Conservation (phyloP, 345 rosid genomes). For the Aquilaria yunnanensis region DNA sequence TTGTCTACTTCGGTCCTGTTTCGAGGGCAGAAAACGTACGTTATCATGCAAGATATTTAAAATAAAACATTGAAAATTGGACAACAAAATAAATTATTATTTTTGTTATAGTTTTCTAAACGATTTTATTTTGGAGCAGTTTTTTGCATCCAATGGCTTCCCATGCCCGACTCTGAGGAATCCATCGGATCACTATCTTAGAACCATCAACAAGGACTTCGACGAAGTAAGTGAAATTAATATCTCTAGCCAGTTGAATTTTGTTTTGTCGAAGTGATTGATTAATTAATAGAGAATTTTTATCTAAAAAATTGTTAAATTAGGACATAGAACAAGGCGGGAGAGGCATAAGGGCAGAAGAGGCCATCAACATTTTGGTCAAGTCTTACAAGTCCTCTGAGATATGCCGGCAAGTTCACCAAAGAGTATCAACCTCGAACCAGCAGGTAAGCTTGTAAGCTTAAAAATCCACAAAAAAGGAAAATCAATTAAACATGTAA, state of each 20-base stretch:
- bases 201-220: constrained; percentile 32
- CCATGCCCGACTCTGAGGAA: constrained; percentile 32
- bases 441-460: constrained; percentile 6
- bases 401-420: constrained; percentile 13
- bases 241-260: too few relatives aligned
- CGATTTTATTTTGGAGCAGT: constrained; percentile 11
- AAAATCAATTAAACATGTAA: too few relatives aligned
- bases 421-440: constrained; percentile 6
- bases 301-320: background rate
- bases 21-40: constrained; percentile 22
- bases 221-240: constrained; percentile 16
- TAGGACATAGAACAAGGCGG: constrained; percentile 26
- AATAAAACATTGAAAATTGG: background rate
- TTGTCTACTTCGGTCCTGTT: constrained; percentile 33
- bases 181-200: constrained; percentile 33
- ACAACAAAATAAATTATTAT: too few relatives aligned
- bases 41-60: background rate
- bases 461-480: too few relatives aligned
- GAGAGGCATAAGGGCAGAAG: constrained; percentile 10
- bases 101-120: background rate
- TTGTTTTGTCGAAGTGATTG: too few relatives aligned
- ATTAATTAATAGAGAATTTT: too few relatives aligned
- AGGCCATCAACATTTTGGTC: constrained; percentile 18
- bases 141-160: constrained; percentile 31
- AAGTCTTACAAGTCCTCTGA: constrained; percentile 18